These are phyloP conservation scores for Mucor saturninus DNA, from an alignment of 371 early-diverging fungal species.

Conservation along the genomic window DNA sequence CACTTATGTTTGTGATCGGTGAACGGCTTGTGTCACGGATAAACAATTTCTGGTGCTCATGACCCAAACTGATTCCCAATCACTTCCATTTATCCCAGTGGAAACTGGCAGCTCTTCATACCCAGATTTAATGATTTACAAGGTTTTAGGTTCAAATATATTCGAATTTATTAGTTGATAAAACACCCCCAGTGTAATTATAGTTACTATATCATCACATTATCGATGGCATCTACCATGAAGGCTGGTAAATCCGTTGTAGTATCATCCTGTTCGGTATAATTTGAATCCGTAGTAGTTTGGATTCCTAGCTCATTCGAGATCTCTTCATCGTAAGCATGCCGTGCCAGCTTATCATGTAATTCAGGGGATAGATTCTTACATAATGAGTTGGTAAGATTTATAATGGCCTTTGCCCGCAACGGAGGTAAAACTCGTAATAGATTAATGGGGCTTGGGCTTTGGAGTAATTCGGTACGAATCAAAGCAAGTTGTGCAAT, in stretches of 20 bases:
- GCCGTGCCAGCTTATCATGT: conserved; percentile 78
- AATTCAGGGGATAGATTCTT: conserved; percentile 69
- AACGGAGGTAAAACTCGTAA: conserved; percentile 82
- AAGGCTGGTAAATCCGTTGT: conserved; percentile 29
- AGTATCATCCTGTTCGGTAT: conserved; percentile 20
- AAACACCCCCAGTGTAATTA: no score
- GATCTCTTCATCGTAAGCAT: conserved; percentile 75
- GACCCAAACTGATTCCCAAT: no score
- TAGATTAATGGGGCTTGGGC: conserved; percentile 77
- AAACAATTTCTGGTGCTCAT: no score
- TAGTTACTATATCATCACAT: no score
- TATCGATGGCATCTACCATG: conserved; percentile 22
- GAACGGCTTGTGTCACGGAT: no score
- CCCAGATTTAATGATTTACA: no score
- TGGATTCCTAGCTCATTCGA: conserved; percentile 42
- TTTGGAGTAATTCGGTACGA: conserved; percentile 71
- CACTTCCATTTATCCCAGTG: no score
- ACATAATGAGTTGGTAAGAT: conserved; percentile 63
- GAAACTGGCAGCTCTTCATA: no score
- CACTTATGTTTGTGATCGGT: no score
- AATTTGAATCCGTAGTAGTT: conserved; percentile 11
- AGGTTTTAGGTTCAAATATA: no score
- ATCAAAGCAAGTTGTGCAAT: conserved; percentile 83
- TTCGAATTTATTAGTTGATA: no score
- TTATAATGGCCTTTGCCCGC: conserved; percentile 71